phyloP scores from a whole-genome alignment of 805 yeast genomes.

The Pichia occidentalis region DNA sequence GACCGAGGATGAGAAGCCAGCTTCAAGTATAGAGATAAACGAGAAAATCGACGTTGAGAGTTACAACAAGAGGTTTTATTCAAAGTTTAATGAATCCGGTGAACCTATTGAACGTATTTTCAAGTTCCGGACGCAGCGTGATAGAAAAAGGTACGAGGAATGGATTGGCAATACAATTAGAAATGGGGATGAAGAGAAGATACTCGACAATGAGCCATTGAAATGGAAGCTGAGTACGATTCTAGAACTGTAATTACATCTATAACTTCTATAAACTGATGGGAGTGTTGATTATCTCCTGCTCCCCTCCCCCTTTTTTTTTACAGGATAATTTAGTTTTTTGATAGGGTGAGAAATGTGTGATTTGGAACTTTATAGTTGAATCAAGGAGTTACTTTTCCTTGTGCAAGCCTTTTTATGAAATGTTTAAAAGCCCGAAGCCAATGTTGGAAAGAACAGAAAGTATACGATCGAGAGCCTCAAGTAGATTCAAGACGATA shows the following conservation, averaged over 20 bases:
- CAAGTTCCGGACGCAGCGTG: slow-evolving; percentile 25
- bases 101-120: slow-evolving; percentile 25
- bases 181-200: neutral
- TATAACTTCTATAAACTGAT: too few species aligned
- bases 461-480: neutral
- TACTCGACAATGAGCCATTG: slow-evolving; percentile 18
- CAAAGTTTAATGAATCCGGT: slow-evolving; percentile 18
- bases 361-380: too few species aligned
- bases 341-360: too few species aligned
- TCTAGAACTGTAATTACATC: slow-evolving; percentile 2
- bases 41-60: slow-evolving; percentile 18
- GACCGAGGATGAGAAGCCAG: too few species aligned
- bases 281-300: too few species aligned
- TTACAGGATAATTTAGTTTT: too few species aligned
- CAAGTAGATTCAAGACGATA: neutral
- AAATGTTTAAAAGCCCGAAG: neutral
- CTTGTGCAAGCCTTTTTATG: too few species aligned
- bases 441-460: neutral
- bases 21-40: too few species aligned
- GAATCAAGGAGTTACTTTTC: too few species aligned
- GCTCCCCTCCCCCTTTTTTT: too few species aligned
- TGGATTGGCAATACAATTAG: neutral
- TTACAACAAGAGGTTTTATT: slow-evolving; percentile 27
- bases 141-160: slow-evolving; percentile 23
- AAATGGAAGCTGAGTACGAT: slow-evolving; percentile 25